Evolutionary conservation across 2,329 filamentous ascomycete species (phyloP), one percentile per base, ranked within the genome.

Genomic region (Aspergillus hiratsukae): DNA sequence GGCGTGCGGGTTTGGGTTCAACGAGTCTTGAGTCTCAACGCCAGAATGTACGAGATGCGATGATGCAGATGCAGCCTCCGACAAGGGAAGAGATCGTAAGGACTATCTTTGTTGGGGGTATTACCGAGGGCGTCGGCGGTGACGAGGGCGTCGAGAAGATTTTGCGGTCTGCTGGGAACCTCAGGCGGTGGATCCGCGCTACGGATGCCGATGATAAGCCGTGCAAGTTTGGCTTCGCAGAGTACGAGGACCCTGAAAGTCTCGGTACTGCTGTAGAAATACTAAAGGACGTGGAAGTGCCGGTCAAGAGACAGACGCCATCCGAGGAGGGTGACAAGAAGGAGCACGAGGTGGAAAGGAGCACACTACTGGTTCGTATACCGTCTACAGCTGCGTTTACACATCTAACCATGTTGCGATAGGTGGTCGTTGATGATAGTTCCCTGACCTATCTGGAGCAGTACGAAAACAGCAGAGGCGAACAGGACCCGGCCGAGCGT

Each of bases 201-300:
- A 85, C 83, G 19, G 86, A 90, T 71, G 86, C 88, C n/a, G 87
- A 91, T 62, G 85, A 89, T 62, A 94, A 93, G 75, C 86, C 87
- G 55, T 87, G 88, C 74, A 88, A 87, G 61, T 97, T 97, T 78
- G 94, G 93, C 14, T 97, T 99, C 75, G 94, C 93, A 58, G 89
- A 97, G 74, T 99, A 89, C 73, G 93, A 96, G 61, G 92, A 97
- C 72, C 86, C 87, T 25, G 90, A 96, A 73, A 93, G 91, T 62
- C 80, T 99, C 64, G 86, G 88, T 71, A 87, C 87, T 48, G 94
- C 93, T 46, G 86, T 92, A 54, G 91, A 95, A 72, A 84, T 96
- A 55, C 83, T 97, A 65, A 86, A 86, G 70, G 87, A 94, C 66
- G 80, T 97, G 61, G 81, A 91, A 69, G 84, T 97, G 50, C 94